A percentile compares a stretch with the other conserved stretches of the same genome.
phyloP scores from a whole-genome alignment of 805 yeast species.

The Barnettozyma salicaria region DNA sequence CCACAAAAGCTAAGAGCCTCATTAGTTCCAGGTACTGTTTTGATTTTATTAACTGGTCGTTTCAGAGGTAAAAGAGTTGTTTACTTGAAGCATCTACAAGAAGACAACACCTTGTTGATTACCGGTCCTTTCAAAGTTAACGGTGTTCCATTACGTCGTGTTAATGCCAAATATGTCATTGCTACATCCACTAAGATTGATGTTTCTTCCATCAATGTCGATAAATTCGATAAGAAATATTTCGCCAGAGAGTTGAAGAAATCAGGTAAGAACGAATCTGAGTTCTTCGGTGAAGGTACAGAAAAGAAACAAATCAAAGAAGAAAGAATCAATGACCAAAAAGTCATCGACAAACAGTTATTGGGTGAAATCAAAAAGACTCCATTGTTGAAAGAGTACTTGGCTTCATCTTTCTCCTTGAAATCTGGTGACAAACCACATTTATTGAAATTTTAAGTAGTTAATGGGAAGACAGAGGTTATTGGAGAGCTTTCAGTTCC shows the following conservation, averaged over 20 bases:
- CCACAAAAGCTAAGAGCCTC: conserved; percentile 95
- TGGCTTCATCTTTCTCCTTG: conserved; percentile 91
- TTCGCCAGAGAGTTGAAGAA: conserved; percentile 81
- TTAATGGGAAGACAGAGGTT: not conserved
- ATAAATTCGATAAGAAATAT: conserved; percentile 91
- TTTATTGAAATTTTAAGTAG: conserved; percentile 84
- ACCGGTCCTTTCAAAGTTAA: conserved; percentile 99
- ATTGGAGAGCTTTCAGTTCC: not conserved
- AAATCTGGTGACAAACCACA: conserved; percentile 99
- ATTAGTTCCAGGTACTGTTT: conserved; percentile 95
- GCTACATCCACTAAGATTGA: conserved; percentile 94
- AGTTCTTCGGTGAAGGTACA: conserved; percentile 71
- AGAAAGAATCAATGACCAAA: conserved; percentile 96
- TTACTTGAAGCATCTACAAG: conserved; percentile 88
- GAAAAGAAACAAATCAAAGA: conserved; percentile 82
- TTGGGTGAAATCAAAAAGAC: conserved; percentile 94
- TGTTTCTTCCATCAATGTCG: conserved; percentile 73
- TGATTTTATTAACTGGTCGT: conserved; percentile 97
- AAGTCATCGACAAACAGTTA: conserved; percentile 87
- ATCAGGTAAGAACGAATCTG: conserved; percentile 82
- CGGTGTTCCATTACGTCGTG: conserved; percentile 99
- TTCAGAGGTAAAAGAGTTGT: conserved; percentile 99
- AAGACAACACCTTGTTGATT: conserved; percentile 91
- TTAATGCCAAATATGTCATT: conserved; percentile 96
- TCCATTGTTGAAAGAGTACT: conserved; percentile 94